Evolutionary conservation across 352 stramenopile genomes (phyloP).

Genomic region (Phytophthora brassicae): DNA sequence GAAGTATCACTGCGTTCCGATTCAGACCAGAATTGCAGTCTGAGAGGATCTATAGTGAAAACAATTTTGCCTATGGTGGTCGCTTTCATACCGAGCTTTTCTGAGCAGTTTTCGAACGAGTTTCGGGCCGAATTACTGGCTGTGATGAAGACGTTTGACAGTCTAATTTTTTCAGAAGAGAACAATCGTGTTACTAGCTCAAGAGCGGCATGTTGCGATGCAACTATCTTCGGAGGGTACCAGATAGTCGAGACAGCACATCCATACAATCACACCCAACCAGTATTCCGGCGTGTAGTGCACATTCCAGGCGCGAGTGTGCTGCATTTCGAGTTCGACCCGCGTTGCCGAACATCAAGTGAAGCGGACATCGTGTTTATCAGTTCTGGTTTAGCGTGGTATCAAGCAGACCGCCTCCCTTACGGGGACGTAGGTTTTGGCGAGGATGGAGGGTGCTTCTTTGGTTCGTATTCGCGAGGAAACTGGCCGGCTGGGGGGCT

Average conservation of each 20-base stretch:
- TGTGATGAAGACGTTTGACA: slow-evolving; percentile 40
- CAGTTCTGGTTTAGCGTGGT: slow-evolving; percentile 56
- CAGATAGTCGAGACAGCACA: slow-evolving; percentile 66
- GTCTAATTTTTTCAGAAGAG: slow-evolving; percentile 3
- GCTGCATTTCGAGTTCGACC: slow-evolving; percentile 73
- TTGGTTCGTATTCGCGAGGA: slow-evolving; percentile 48
- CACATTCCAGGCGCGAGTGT: slow-evolving; percentile 52
- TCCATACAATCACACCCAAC: slow-evolving; percentile 63
- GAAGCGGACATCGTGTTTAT: slow-evolving; percentile 73
- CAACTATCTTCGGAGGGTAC: slow-evolving; percentile 41
- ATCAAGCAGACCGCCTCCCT: slow-evolving; percentile 56
- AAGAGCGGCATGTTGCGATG: neutral
- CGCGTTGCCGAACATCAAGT: slow-evolving; percentile 52
- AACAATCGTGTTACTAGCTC: neutral
- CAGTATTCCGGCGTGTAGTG: slow-evolving; percentile 60
- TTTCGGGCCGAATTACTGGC: slow-evolving; percentile 27
- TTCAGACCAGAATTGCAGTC: slow-evolving; percentile 9
- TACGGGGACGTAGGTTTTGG: slow-evolving; percentile 62
- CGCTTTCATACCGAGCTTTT: slow-evolving; percentile 46
- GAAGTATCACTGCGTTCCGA: neutral
- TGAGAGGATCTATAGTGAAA: slow-evolving; percentile 40
- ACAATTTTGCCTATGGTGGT: slow-evolving; percentile 53
- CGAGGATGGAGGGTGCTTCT: slow-evolving; percentile 69
- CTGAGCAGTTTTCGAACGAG: slow-evolving; percentile 31
- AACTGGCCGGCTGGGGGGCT: slow-evolving; percentile 63